Evolutionary conservation across 768 basidiomycete species (phyloP).

Genomic region (Tylopilus cervinicoccineus): DNA sequence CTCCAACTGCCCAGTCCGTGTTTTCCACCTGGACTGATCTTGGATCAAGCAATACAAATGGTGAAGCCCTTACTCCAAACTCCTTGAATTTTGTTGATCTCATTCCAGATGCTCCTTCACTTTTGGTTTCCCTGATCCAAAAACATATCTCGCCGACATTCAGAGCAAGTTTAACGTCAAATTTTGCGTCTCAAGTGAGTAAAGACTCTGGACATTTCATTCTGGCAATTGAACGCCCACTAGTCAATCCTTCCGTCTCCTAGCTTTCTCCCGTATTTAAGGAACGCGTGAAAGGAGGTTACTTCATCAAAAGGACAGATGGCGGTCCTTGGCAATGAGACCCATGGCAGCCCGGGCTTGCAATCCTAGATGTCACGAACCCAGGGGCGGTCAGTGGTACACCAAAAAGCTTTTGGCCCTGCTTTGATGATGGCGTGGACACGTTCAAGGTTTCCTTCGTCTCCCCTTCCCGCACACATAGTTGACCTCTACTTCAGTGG

Average conservation of each 20-base stretch:
- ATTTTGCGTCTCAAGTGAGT: conserved; percentile 68
- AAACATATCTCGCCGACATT: conserved; percentile 56
- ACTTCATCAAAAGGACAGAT: conserved; percentile 65
- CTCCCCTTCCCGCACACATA: not conserved
- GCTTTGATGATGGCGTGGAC: conserved; percentile 45
- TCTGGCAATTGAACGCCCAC: conserved; percentile 1
- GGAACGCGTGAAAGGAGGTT: conserved; percentile 63
- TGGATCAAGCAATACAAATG: conserved; percentile 74
- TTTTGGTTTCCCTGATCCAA: conserved; percentile 76
- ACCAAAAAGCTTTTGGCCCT: conserved; percentile 38
- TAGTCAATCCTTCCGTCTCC: conserved; percentile 75
- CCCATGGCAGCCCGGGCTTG: conserved; percentile 61
- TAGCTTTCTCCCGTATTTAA: conserved; percentile 65
- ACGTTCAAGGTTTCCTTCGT: conserved; percentile 44
- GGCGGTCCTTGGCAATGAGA: conserved; percentile 71
- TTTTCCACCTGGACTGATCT: conserved; percentile 77
- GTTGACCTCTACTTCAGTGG: conserved; percentile 37
- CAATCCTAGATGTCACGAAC: conserved; percentile 64
- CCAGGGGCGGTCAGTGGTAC: conserved; percentile 48
- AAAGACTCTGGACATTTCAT: not conserved
- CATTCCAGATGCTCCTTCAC: conserved; percentile 63
- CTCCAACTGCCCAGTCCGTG: conserved; percentile 57
- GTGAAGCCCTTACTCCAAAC: conserved; percentile 28
- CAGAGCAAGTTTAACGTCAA: conserved; percentile 63
- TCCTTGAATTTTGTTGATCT: conserved; percentile 7